Percentiles rank a stretch among this genome's conserved stretches.
These are phyloP conservation scores for Sphaerulina vaccinii DNA, from an alignment of 2,329 filamentous ascomycete genomes.

Conservation along the genomic window DNA sequence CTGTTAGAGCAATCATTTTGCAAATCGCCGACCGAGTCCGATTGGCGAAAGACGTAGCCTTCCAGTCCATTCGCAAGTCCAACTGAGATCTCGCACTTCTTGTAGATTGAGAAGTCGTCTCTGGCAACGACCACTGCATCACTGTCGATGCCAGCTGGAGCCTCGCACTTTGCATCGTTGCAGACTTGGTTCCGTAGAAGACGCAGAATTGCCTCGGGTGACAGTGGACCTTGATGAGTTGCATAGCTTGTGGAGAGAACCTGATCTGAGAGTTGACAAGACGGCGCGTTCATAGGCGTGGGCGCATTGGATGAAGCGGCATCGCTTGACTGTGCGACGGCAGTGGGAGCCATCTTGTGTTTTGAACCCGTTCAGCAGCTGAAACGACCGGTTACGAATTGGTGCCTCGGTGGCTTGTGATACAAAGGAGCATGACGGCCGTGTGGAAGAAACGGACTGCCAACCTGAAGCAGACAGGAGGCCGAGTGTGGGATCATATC, in stretches of 20 bases:
- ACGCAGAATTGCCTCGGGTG: slow-evolving; percentile 11
- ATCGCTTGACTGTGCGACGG: neutral
- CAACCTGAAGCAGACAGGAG: neutral
- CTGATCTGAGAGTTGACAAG: slow-evolving; percentile 9
- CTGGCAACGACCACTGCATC: slow-evolving; percentile 14
- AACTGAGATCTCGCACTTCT: slow-evolving; percentile 18
- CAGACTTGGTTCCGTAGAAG: slow-evolving; percentile 16
- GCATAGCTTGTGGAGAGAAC: slow-evolving; percentile 16
- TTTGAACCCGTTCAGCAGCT: neutral
- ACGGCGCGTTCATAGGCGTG: slow-evolving; percentile 7
- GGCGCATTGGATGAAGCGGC: neutral
- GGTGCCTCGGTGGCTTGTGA: neutral
- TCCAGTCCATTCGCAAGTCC: slow-evolving; percentile 16
- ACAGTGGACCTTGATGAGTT: slow-evolving; percentile 14
- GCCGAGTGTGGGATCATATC: slow-evolving; percentile 5
- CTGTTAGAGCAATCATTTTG: slow-evolving; percentile 12
- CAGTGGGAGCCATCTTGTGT: slow-evolving; percentile 1
- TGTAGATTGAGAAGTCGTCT: slow-evolving; percentile 13
- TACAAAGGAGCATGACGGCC: neutral
- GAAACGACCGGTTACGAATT: neutral
- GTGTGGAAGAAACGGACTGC: neutral
- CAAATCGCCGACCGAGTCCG: slow-evolving; percentile 6
- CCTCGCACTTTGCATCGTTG: slow-evolving; percentile 11
- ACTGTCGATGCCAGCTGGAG: slow-evolving; percentile 9
- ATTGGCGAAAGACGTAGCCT: slow-evolving; percentile 15